Evolutionary conservation across 257 asterid genomes (phyloP).

Genomic region (Solanum virginianum): DNA sequence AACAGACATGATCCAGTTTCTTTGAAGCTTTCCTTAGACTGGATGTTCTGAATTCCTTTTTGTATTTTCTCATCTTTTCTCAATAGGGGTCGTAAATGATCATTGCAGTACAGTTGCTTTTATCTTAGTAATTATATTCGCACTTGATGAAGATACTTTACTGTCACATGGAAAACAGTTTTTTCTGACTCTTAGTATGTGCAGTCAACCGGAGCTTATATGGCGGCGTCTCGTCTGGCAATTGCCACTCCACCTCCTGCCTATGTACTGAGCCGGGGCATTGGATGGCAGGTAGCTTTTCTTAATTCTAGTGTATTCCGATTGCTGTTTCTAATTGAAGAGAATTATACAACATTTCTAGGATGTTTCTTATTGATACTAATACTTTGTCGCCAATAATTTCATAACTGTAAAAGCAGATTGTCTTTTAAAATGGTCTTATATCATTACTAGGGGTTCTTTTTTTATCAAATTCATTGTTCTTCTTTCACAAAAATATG

Average conservation of each 20-base stretch:
- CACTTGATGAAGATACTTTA: background rate
- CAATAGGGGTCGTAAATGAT: background rate
- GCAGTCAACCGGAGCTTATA: conserved; percentile 95
- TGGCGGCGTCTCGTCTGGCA: conserved; percentile 97
- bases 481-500: background rate
- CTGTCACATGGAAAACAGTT: background rate
- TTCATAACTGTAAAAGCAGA: background rate
- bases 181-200: conserved; percentile 1
- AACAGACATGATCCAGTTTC: background rate
- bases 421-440: background rate
- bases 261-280: conserved; percentile 93
- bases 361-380: background rate
- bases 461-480: background rate
- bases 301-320: background rate
- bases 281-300: conserved; percentile 89
- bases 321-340: background rate
- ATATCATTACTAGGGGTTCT: background rate
- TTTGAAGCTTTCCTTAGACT: background rate
- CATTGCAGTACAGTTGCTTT: background rate
- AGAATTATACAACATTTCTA: background rate
- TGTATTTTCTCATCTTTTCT: background rate
- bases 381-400: background rate
- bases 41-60: background rate
- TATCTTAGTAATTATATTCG: background rate
- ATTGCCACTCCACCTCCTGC: conserved; percentile 99